phyloP scores from a whole-genome alignment of 225 moss, liverwort and hornwort genomes.

The Polytrichum commune region DNA sequence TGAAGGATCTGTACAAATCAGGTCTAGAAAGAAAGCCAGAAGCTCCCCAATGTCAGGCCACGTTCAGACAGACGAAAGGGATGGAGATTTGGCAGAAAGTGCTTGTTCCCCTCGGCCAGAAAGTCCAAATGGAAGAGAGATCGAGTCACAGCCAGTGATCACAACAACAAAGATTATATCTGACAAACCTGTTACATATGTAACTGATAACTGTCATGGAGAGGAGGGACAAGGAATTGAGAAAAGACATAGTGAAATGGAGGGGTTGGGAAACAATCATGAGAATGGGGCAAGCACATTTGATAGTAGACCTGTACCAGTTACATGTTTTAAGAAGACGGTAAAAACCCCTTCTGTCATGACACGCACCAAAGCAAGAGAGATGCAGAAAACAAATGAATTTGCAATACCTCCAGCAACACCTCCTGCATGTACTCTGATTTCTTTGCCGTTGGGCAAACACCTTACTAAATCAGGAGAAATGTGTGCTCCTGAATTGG shows the following conservation, averaged over 20 bases:
- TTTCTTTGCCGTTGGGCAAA: not conserved
- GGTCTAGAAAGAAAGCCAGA: not conserved
- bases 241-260: not conserved
- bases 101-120: not conserved
- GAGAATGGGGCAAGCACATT: not conserved
- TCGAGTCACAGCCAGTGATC: not conserved
- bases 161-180: not conserved
- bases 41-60: not conserved
- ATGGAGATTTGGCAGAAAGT: not conserved
- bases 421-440: not conserved
- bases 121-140: not conserved
- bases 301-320: not conserved
- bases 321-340: not conserved
- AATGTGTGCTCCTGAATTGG: not conserved
- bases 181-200: not conserved
- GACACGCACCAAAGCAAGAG: not conserved
- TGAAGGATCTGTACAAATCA: too few relatives aligned
- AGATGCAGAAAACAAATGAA: not conserved
- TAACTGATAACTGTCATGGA: not conserved
- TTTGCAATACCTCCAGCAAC: not conserved
- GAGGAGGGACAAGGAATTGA: not conserved
- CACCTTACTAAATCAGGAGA: not conserved
- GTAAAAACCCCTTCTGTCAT: conserved; percentile 2
- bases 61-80: not conserved
- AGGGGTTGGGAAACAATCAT: not conserved